Evolutionary conservation across 2,329 filamentous ascomycete species (phyloP).

Genomic region (Clonostachys sp.): DNA sequence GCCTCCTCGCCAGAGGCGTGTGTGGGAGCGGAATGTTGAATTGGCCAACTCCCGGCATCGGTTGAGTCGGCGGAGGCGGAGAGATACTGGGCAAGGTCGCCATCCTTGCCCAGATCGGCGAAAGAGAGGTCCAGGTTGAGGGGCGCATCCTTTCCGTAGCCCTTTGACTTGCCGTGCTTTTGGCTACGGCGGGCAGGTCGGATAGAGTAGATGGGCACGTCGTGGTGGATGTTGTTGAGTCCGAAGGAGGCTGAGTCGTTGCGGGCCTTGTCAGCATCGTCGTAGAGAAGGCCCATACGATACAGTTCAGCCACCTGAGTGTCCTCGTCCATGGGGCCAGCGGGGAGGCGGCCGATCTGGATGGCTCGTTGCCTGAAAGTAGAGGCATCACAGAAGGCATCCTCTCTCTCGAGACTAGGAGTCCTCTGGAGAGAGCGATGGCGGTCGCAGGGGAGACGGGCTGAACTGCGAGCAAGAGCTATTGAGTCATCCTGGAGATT

Average conservation of each 20-base stretch:
- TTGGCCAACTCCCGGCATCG: background rate
- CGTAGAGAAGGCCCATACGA: constrained; percentile 37
- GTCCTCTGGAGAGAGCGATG: constrained; percentile 19
- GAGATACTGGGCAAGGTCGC: constrained; percentile 29
- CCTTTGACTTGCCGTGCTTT: constrained; percentile 11
- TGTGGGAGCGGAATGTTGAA: background rate
- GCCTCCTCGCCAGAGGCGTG: constrained; percentile 10
- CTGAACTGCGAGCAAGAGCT: constrained; percentile 24
- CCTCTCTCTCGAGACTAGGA: constrained; percentile 38
- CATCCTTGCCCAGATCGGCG: constrained; percentile 32
- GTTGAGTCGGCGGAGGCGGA: constrained; percentile 8
- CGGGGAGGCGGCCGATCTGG: constrained; percentile 6
- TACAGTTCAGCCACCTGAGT: constrained; percentile 34
- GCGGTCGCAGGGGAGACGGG: constrained; percentile 29
- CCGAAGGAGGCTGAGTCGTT: constrained; percentile 17
- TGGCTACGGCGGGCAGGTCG: constrained; percentile 24
- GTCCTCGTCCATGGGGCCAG: constrained; percentile 18
- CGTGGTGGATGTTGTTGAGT: constrained; percentile 30
- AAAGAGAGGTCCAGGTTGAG: constrained; percentile 35
- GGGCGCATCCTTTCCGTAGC: constrained; percentile 11
- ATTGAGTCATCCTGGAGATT: constrained; percentile 17
- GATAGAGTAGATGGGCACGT: constrained; percentile 30
- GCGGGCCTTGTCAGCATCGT: constrained; percentile 25
- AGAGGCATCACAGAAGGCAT: constrained; percentile 36
- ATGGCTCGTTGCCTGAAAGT: constrained; percentile 25